A percentile compares a stretch with the other conserved stretches of the same genome.
Evolutionary conservation across 306 rosid genomes (phyloP).

Genomic region (Sicyos baderoa): DNA sequence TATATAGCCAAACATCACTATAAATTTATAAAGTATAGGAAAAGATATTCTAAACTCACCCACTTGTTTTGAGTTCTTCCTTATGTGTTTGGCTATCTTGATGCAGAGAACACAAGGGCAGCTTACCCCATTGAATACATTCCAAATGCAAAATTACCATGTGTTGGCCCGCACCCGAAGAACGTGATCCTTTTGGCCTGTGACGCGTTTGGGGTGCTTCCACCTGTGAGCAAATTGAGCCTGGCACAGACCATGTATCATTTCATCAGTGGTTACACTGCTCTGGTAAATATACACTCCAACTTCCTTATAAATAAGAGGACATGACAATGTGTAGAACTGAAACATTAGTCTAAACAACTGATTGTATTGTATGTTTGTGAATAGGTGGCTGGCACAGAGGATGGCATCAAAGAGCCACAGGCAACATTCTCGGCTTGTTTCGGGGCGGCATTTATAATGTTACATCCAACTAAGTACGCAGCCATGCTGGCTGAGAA

Average conservation of each 20-base stretch:
- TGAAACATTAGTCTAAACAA: neutral
- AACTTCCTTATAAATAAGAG: neutral
- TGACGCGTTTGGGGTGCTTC: conserved; percentile 90
- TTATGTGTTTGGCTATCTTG: neutral
- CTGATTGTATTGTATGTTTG: neutral
- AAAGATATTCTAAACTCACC: neutral
- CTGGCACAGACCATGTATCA: conserved; percentile 93
- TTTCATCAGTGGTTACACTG: conserved; percentile 90
- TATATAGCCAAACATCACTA: neutral
- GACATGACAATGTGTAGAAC: neutral
- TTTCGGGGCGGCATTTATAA: conserved; percentile 88
- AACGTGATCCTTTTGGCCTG: conserved; percentile 87
- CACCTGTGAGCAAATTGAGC: conserved; percentile 81
- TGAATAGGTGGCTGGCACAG: conserved; percentile 80
- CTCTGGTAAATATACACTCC: conserved; percentile 45
- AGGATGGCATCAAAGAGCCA: conserved; percentile 91
- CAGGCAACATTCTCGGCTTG: conserved; percentile 92
- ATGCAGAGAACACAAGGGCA: conserved; percentile 81
- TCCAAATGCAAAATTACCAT: conserved; percentile 87
- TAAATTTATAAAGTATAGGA: neutral
- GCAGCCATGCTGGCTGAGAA: conserved; percentile 91
- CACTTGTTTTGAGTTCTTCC: neutral
- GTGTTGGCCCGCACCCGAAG: conserved; percentile 83
- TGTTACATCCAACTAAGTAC: conserved; percentile 83
- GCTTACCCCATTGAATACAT: conserved; percentile 87